Evolutionary conservation across 345 rosid species (phyloP).

Genomic region (Arabis alpina): DNA sequence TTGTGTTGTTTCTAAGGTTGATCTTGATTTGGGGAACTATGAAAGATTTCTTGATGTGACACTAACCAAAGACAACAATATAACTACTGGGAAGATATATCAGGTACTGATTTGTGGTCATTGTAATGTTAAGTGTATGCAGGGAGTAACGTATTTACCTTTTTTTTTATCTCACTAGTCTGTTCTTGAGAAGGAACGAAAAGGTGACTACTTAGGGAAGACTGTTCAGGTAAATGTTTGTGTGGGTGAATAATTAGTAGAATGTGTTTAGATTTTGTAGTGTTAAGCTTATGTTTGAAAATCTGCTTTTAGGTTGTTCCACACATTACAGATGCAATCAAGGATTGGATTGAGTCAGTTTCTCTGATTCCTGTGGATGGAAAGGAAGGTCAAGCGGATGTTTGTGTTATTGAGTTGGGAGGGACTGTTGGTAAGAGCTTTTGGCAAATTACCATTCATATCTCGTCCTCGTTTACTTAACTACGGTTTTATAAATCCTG

Average conservation of each 20-base stretch:
- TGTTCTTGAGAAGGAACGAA: conserved; percentile 87
- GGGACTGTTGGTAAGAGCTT: conserved; percentile 90
- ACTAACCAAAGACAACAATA: conserved; percentile 87
- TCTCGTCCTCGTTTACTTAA: neutral
- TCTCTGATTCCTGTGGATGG: conserved; percentile 91
- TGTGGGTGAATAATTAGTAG: conserved; percentile 19
- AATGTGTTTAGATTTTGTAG: conserved; percentile 22
- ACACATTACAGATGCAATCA: conserved; percentile 93
- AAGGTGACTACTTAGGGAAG: conserved; percentile 91
- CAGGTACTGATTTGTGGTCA: conserved; percentile 57
- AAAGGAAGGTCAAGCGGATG: conserved; percentile 80
- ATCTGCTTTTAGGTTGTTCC: conserved; percentile 78
- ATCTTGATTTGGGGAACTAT: conserved; percentile 94
- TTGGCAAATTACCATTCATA: neutral
- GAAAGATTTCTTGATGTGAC: conserved; percentile 92
- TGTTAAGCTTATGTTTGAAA: conserved; percentile 5
- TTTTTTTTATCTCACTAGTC: conserved; percentile 51
- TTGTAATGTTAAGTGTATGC: neutral
- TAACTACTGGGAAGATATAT: conserved; percentile 95
- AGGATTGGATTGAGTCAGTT: conserved; percentile 81
- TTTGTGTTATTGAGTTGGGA: conserved; percentile 97
- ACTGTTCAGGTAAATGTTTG: conserved; percentile 76
- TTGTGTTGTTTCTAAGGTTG: conserved; percentile 61
- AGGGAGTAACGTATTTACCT: conserved; percentile 17
- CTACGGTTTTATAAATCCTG: neutral